A percentile compares a stretch with the other conserved stretches of the same genome.
These are phyloP conservation scores for Fistulinella prunicolor DNA, from an alignment of 768 basidiomycete genomes.

Conservation along the genomic window DNA sequence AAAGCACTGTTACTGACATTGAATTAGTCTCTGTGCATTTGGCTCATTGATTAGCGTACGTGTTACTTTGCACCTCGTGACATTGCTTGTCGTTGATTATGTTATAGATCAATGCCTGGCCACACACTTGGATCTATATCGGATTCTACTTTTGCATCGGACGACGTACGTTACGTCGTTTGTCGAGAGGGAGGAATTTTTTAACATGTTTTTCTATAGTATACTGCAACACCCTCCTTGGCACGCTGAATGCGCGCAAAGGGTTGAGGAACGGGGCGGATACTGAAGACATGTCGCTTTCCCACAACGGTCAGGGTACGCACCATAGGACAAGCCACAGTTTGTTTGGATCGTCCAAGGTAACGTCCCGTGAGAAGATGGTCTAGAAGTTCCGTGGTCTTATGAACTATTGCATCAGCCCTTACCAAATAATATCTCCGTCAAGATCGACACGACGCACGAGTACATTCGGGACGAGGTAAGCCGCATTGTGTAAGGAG, in stretches of 20 bases:
- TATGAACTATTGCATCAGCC: slow-evolving; percentile 1
- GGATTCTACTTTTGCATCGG: slow-evolving; percentile 60
- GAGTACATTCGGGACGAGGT: slow-evolving; percentile 44
- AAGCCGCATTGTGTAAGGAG: background rate
- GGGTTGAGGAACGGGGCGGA: slow-evolving; percentile 35
- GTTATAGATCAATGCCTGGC: slow-evolving; percentile 44
- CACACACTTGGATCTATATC: slow-evolving; percentile 52
- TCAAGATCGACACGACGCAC: slow-evolving; percentile 62
- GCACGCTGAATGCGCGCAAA: slow-evolving; percentile 54
- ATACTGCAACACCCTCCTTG: slow-evolving; percentile 58
- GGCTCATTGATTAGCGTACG: slow-evolving; percentile 50
- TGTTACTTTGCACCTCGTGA: background rate
- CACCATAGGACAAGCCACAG: slow-evolving; percentile 8
- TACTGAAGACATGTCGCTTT: slow-evolving; percentile 1
- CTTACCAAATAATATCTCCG: slow-evolving; percentile 49
- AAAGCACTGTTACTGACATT: background rate
- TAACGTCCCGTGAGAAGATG: background rate
- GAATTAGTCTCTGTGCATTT: slow-evolving; percentile 45
- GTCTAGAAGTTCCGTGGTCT: background rate
- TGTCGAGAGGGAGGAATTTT: background rate
- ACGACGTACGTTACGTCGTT: slow-evolving; percentile 41
- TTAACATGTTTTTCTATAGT: slow-evolving; percentile 30
- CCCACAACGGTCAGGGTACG: slow-evolving; percentile 4
- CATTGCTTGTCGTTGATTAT: background rate
- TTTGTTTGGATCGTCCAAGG: slow-evolving; percentile 1